phyloP scores from a whole-genome alignment of 1,139 yeast species.

The Geotrichum citri-aurantii region DNA sequence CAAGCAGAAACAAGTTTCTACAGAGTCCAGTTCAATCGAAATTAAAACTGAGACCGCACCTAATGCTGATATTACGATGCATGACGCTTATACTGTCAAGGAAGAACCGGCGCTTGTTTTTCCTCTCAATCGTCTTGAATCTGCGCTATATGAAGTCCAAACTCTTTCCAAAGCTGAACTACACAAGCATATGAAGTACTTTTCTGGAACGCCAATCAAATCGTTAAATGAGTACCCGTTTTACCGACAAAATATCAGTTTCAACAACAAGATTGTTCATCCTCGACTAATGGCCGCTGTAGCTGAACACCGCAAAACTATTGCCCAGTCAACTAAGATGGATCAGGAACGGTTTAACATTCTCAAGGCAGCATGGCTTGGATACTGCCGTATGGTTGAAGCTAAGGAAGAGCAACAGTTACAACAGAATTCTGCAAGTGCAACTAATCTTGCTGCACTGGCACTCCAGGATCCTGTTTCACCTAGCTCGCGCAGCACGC shows the following conservation, averaged over 20 bases:
- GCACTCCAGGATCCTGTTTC: background rate
- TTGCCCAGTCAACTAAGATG: slow-evolving; percentile 37
- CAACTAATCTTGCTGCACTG: background rate
- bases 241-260: slow-evolving; percentile 40
- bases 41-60: background rate
- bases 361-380: slow-evolving; percentile 44
- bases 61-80: background rate
- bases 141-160: slow-evolving; percentile 47
- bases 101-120: slow-evolving; percentile 29
- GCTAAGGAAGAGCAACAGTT: slow-evolving; percentile 28
- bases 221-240: slow-evolving; percentile 50
- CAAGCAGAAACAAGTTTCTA: background rate
- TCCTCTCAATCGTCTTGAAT: slow-evolving; percentile 53
- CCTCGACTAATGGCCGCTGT: slow-evolving; percentile 36
- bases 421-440: background rate
- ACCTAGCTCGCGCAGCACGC: slow-evolving; percentile 25
- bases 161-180: slow-evolving; percentile 40
- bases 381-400: slow-evolving; percentile 51
- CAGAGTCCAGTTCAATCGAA: background rate
- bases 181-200: slow-evolving; percentile 39
- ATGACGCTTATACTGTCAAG: background rate
- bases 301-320: slow-evolving; percentile 31
- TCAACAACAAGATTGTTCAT: slow-evolving; percentile 40
- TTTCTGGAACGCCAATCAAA: slow-evolving; percentile 35
- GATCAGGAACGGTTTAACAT: slow-evolving; percentile 48